Conservation (phyloP, 2,329 filamentous ascomycete species). For the Elsinoe australis region DNA sequence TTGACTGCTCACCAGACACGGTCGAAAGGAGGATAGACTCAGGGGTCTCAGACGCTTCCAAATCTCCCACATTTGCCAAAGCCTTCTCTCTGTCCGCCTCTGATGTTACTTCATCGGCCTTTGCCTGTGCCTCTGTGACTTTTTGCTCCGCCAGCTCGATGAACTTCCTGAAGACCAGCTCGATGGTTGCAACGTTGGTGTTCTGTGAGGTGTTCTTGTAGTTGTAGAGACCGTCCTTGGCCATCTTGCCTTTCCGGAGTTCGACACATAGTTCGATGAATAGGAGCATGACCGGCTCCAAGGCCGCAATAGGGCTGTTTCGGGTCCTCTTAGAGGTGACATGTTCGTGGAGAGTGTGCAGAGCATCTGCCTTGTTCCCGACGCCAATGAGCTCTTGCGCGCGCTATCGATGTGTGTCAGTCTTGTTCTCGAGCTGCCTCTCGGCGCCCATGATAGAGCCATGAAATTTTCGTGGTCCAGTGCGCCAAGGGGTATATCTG, state of each 20-base stretch:
- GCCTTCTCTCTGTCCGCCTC: constrained; percentile 67
- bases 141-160: constrained; percentile 95
- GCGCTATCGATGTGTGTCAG: constrained; percentile 45
- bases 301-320: constrained; percentile 89
- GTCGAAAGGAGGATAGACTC: constrained; percentile 97
- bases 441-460: background rate
- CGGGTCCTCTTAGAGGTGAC: constrained; percentile 96
- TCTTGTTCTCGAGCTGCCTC: constrained; percentile 18
- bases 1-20: constrained; percentile 94
- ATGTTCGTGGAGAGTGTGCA: constrained; percentile 96
- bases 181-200: constrained; percentile 95
- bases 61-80: constrained; percentile 76
- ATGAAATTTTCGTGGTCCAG: no score
- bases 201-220: constrained; percentile 99
- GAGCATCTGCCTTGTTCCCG: constrained; percentile 81
- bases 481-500: background rate
- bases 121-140: constrained; percentile 89
- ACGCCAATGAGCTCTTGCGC: constrained; percentile 98
- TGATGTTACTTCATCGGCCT: constrained; percentile 91
- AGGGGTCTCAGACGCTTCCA: constrained; percentile 94
- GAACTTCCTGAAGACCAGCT: constrained; percentile 95
- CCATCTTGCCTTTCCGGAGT: constrained; percentile 93
- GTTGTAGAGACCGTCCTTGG: constrained; percentile 97
- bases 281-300: constrained; percentile 97
- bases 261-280: constrained; percentile 96